A percentile compares a stretch with the other conserved stretches of the same genome.
Conservation (phyloP, 2,329 filamentous ascomycete species). For the Trichothecium sympodiale region DNA sequence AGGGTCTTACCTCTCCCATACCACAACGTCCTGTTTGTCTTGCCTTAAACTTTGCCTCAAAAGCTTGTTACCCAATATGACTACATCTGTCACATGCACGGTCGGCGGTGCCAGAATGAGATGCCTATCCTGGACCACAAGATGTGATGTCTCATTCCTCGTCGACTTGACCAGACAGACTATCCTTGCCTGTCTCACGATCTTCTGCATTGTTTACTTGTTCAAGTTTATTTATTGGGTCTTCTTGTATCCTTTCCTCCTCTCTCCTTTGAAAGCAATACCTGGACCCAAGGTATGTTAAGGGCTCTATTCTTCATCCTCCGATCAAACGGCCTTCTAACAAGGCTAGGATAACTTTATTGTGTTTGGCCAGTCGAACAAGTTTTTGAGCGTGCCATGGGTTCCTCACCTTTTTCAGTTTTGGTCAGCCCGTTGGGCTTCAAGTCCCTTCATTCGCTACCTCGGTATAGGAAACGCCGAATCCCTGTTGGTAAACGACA, state of each 20-base stretch:
- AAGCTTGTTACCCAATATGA: no score
- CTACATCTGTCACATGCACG: no score
- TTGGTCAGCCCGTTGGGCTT: slow-evolving; percentile 13
- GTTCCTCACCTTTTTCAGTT: slow-evolving; percentile 12
- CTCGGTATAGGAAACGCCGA: slow-evolving; percentile 8
- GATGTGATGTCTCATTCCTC: no score
- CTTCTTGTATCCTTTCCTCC: slow-evolving; percentile 28
- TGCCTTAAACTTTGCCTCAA: no score
- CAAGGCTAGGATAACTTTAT: slow-evolving; percentile 21
- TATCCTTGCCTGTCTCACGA: no score
- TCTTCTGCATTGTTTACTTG: no score
- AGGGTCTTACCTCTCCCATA: no score
- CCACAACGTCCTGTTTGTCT: no score
- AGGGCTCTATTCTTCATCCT: not conserved
- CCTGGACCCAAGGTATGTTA: slow-evolving; percentile 28
- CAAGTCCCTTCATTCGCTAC: slow-evolving; percentile 10
- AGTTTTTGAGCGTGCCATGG: slow-evolving; percentile 16
- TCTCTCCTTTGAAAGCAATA: slow-evolving; percentile 31
- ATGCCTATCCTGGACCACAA: no score
- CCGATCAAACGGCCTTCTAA: not conserved
- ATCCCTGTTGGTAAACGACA: slow-evolving; percentile 9
- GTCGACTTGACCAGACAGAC: no score
- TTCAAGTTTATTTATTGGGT: slow-evolving; percentile 17
- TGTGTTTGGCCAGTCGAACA: slow-evolving; percentile 28
- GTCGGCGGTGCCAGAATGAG: no score